Percentiles rank a stretch among this genome's conserved stretches.
phyloP scores from a whole-genome alignment of 2,329 filamentous ascomycete genomes.

The Fusarium sp. region DNA sequence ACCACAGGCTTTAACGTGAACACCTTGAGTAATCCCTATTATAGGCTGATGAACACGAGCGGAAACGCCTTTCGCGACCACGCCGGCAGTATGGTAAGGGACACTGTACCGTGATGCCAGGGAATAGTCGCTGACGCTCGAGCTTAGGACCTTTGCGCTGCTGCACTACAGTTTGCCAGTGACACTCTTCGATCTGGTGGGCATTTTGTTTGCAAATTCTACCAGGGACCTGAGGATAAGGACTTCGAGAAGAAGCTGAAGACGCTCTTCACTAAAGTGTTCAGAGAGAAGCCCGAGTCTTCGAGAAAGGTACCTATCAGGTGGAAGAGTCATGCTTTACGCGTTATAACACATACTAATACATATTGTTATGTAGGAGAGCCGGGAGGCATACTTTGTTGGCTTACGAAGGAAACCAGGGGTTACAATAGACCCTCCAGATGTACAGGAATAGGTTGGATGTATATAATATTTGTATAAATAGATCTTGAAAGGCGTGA shows the following conservation, averaged over 20 bases:
- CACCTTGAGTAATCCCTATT: constrained; percentile 94
- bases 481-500: neutral
- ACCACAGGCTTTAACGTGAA: constrained; percentile 82
- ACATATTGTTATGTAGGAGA: constrained; percentile 49
- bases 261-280: constrained; percentile 81
- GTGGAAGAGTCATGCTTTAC: neutral
- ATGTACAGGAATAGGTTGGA: neutral
- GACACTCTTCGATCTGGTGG: constrained; percentile 86
- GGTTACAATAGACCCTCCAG: constrained; percentile 42
- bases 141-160: constrained; percentile 84
- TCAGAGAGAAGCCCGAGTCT: constrained; percentile 90
- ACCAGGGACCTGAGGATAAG: constrained; percentile 90
- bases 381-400: constrained; percentile 86
- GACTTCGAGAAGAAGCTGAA: constrained; percentile 78
- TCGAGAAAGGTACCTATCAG: constrained; percentile 76
- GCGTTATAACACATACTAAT: neutral
- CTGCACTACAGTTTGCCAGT: constrained; percentile 85
- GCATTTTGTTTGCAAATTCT: constrained; percentile 97
- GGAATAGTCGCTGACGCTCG: neutral
- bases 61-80: constrained; percentile 89
- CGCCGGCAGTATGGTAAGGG: constrained; percentile 90
- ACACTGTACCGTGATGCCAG: too few species aligned
- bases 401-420: constrained; percentile 74
- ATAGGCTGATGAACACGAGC: constrained; percentile 99
- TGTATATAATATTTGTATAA: neutral